phyloP scores from a whole-genome alignment of 1,284 basidiomycete species.

The Omphalotus olearius region DNA sequence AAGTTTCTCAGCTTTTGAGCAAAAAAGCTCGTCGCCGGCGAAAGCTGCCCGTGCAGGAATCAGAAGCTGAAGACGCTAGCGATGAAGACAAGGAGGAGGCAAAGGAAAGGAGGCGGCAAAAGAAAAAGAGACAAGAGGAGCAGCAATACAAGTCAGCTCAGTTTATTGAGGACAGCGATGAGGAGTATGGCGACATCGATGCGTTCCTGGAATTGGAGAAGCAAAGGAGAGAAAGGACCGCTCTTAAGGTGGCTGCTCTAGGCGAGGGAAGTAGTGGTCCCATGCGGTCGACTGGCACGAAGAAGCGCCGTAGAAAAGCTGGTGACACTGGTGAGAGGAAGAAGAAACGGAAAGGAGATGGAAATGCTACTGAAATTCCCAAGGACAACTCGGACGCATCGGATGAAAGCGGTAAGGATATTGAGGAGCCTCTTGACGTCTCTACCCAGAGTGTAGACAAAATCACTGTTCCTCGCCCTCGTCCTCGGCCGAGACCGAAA shows the following conservation, averaged over 20 bases:
- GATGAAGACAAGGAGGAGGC: conserved; percentile 29
- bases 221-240: conserved; percentile 35
- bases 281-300: conserved; percentile 66
- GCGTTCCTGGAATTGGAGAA: conserved; percentile 61
- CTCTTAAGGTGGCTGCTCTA: conserved; percentile 33
- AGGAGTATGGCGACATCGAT: conserved; percentile 50
- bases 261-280: conserved; percentile 38
- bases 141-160: conserved; percentile 67
- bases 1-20: conserved; percentile 57
- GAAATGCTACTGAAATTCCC: not conserved
- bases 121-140: conserved; percentile 47
- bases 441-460: not conserved
- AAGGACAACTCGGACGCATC: not conserved
- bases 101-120: conserved; percentile 27
- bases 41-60: conserved; percentile 40
- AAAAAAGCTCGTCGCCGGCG: conserved; percentile 57
- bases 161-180: conserved; percentile 73
- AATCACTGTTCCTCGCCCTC: conserved; percentile 12
- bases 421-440: not conserved
- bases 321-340: conserved; percentile 21
- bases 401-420: conserved; percentile 6
- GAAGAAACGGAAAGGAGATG: conserved; percentile 17
- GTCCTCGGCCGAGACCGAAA: conserved; percentile 21
- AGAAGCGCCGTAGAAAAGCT: conserved; percentile 52
- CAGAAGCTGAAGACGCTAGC: conserved; percentile 31